Percentiles rank a stretch among this genome's conserved stretches.
These are phyloP conservation scores for Juglanconis juglandina DNA, from an alignment of 2,329 filamentous ascomycete genomes.

Conservation along the genomic window DNA sequence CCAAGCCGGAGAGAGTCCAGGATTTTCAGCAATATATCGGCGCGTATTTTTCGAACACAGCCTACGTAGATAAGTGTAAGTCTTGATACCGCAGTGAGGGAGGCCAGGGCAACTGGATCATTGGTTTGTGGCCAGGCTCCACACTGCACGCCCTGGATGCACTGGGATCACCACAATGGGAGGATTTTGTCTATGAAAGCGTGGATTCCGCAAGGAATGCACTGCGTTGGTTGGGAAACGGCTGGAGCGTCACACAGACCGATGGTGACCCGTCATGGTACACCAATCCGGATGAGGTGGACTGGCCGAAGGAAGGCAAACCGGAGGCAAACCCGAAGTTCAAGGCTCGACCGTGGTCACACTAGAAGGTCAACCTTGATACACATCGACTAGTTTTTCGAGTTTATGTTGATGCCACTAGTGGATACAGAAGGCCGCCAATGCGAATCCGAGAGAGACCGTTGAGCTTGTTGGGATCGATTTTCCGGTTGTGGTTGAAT, in stretches of 20 bases:
- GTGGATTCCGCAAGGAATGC: constrained; percentile 29
- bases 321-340: constrained; percentile 36
- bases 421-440: no score
- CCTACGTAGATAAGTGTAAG: constrained; percentile 46
- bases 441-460: no score
- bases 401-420: neutral
- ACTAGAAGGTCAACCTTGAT: constrained; percentile 21
- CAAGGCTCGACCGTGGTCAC: constrained; percentile 34
- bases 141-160: constrained; percentile 42
- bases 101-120: constrained; percentile 35
- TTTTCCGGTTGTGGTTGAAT: no score
- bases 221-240: constrained; percentile 40
- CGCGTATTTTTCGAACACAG: constrained; percentile 45
- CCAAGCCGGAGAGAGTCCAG: constrained; percentile 40
- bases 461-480: no score
- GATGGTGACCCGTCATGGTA: constrained; percentile 38
- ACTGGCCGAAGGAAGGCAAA: constrained; percentile 31
- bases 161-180: constrained; percentile 41
- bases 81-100: constrained; percentile 52
- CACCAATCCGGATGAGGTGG: constrained; percentile 35
- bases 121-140: constrained; percentile 44
- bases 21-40: constrained; percentile 46
- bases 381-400: no score
- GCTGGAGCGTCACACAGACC: constrained; percentile 37
- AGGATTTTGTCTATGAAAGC: constrained; percentile 41